These are phyloP conservation scores for Aspergillus candidus DNA, from an alignment of 2,329 filamentous ascomycete genomes.

Conservation along the genomic window DNA sequence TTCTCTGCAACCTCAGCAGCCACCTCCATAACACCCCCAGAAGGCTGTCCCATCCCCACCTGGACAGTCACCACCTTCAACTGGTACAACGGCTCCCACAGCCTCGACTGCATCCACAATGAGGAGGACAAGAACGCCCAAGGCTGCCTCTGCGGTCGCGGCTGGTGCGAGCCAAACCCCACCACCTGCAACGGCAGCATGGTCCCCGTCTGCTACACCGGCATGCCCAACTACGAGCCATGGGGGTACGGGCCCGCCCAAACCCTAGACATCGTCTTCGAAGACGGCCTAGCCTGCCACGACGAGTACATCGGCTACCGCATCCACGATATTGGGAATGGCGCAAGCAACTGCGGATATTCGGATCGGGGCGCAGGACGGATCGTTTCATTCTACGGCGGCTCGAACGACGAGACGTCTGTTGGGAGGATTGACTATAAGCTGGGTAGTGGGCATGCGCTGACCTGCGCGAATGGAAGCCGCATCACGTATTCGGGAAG, in stretches of 20 bases:
- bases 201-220: slow-evolving; percentile 23
- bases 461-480: slow-evolving; percentile 23
- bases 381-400: slow-evolving; percentile 25
- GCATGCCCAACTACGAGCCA: slow-evolving; percentile 26
- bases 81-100: slow-evolving; percentile 15
- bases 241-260: slow-evolving; percentile 24
- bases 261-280: slow-evolving; percentile 22
- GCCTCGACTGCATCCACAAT: slow-evolving; percentile 17
- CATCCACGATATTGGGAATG: slow-evolving; percentile 24
- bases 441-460: slow-evolving; percentile 20
- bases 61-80: slow-evolving; percentile 20
- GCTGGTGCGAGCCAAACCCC: slow-evolving; percentile 20
- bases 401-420: slow-evolving; percentile 15
- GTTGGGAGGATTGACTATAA: slow-evolving; percentile 20
- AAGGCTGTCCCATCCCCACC: slow-evolving; percentile 23
- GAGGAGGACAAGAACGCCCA: slow-evolving; percentile 17
- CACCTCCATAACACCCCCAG: slow-evolving; percentile 18
- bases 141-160: slow-evolving; percentile 18
- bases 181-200: slow-evolving; percentile 20
- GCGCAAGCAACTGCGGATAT: slow-evolving; percentile 24
- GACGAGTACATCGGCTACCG: slow-evolving; percentile 26
- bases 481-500: slow-evolving; percentile 22
- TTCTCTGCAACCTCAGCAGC: too few relatives aligned
- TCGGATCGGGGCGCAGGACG: slow-evolving; percentile 19
- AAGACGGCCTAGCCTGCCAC: slow-evolving; percentile 20